Conservation (phyloP, 1,284 basidiomycete genomes). For the Sporisorium sorghi region DNA sequence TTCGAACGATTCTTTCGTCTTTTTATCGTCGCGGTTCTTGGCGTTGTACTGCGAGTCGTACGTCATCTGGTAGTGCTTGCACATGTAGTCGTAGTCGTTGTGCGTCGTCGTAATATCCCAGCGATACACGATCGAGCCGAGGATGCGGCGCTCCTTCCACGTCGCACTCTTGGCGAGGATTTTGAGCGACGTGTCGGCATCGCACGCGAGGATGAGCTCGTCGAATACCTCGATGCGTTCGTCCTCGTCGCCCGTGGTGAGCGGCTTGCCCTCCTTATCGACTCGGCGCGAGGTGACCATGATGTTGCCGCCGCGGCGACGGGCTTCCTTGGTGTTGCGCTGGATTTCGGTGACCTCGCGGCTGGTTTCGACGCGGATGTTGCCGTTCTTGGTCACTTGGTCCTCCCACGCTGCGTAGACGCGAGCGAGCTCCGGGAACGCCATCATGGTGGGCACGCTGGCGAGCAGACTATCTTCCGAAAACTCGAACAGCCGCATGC, state of each 20-base stretch:
- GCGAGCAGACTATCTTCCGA: slow-evolving; percentile 68
- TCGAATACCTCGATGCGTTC: slow-evolving; percentile 73
- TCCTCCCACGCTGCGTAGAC: slow-evolving; percentile 73
- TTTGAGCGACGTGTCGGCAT: slow-evolving; percentile 75
- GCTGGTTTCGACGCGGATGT: slow-evolving; percentile 71
- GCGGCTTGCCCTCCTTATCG: slow-evolving; percentile 45
- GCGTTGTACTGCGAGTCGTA: slow-evolving; percentile 69
- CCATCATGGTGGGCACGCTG: slow-evolving; percentile 71
- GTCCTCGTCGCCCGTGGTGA: slow-evolving; percentile 42
- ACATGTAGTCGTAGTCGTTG: slow-evolving; percentile 74
- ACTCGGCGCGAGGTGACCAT: slow-evolving; percentile 48
- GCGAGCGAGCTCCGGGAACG: slow-evolving; percentile 72
- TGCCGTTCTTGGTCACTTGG: slow-evolving; percentile 71
- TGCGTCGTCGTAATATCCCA: slow-evolving; percentile 76
- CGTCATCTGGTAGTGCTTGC: slow-evolving; percentile 70
- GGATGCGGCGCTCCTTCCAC: slow-evolving; percentile 75
- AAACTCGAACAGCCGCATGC: slow-evolving; percentile 71
- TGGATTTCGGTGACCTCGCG: slow-evolving; percentile 72
- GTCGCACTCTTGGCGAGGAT: slow-evolving; percentile 74
- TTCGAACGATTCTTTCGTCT: slow-evolving; percentile 69
- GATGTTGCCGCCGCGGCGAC: slow-evolving; percentile 52
- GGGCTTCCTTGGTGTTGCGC: slow-evolving; percentile 52
- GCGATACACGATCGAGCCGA: slow-evolving; percentile 74
- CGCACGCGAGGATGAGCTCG: slow-evolving; percentile 75
- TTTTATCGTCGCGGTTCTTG: slow-evolving; percentile 68